Evolutionary conservation across 1,284 basidiomycete genomes (phyloP).

Genomic region (Cutaneotrichosporon cutaneum): DNA sequence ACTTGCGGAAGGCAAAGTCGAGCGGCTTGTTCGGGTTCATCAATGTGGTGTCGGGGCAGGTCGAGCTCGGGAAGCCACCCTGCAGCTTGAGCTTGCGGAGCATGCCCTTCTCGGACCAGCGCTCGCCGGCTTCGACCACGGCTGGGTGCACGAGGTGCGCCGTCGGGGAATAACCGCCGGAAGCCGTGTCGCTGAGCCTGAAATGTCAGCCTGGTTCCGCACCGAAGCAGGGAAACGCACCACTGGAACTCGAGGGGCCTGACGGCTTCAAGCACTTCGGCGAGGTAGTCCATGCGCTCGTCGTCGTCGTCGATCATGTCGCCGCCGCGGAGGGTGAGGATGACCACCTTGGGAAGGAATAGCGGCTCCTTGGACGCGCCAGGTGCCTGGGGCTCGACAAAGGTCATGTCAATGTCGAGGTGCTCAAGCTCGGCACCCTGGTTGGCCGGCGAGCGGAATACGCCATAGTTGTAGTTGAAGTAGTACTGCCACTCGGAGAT

Average conservation of each 20-base stretch:
- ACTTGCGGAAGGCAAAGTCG: conserved; percentile 7
- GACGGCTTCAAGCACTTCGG: conserved; percentile 6
- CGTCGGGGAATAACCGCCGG: background rate
- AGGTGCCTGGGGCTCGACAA: conserved; percentile 3
- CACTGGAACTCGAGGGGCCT: conserved; percentile 5
- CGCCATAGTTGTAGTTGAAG: conserved; percentile 5
- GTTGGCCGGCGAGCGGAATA: background rate
- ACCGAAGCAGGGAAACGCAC: background rate
- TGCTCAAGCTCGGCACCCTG: background rate
- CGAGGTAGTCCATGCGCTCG: conserved; percentile 3
- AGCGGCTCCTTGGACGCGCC: background rate
- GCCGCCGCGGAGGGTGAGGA: conserved; percentile 7
- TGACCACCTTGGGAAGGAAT: conserved; percentile 1
- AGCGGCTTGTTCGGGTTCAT: background rate
- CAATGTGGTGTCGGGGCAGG: background rate
- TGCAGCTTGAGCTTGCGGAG: conserved; percentile 6
- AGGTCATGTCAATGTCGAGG: conserved; percentile 10
- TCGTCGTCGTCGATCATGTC: conserved; percentile 10
- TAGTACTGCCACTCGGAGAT: conserved; percentile 9
- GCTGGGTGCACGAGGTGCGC: conserved; percentile 8
- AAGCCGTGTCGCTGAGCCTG: background rate
- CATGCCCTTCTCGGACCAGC: conserved; percentile 4
- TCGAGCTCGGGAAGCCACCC: conserved; percentile 6
- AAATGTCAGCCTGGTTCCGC: conserved; percentile 1
- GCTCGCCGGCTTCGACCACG: conserved; percentile 3